Conservation (phyloP, 2,329 filamentous ascomycete genomes). For the Clarireedia homoeocarpa region DNA sequence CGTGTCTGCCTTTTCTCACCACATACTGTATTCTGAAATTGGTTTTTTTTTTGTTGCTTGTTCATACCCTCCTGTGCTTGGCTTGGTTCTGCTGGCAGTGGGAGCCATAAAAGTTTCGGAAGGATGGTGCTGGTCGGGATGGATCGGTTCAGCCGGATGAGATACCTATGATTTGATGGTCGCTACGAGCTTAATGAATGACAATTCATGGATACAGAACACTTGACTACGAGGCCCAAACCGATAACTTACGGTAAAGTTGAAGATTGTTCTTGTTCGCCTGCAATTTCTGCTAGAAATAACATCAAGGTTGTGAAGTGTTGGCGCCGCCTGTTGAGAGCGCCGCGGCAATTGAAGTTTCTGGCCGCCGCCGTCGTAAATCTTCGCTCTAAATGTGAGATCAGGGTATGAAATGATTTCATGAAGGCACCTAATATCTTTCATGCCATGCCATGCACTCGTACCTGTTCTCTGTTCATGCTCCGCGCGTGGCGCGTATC, state of each 20-base stretch:
- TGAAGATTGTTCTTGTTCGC: too few relatives aligned
- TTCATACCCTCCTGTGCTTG: conserved; percentile 7
- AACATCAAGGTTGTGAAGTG: too few relatives aligned
- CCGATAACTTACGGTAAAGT: neutral
- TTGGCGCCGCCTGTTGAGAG: too few relatives aligned
- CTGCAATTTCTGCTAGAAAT: too few relatives aligned
- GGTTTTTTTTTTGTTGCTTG: conserved; percentile 5
- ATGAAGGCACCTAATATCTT: too few relatives aligned
- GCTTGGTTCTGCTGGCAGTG: neutral
- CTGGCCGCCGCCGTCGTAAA: too few relatives aligned
- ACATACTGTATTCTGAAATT: conserved; percentile 3
- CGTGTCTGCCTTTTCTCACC: conserved; percentile 1
- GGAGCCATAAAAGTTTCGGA: conserved; percentile 4
- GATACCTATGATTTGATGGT: conserved; percentile 6
- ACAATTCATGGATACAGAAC: neutral
- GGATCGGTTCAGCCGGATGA: neutral
- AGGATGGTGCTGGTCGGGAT: conserved; percentile 1
- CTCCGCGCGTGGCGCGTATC: too few relatives aligned
- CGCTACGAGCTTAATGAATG: conserved; percentile 6
- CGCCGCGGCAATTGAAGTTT: too few relatives aligned
- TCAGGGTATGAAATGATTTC: too few relatives aligned
- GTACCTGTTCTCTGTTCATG: too few relatives aligned
- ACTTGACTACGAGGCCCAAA: neutral
- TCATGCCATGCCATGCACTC: too few relatives aligned
- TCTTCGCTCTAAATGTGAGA: too few relatives aligned